Conservation (phyloP, 305 asterid genomes). For the Ilex paraguariensis region DNA sequence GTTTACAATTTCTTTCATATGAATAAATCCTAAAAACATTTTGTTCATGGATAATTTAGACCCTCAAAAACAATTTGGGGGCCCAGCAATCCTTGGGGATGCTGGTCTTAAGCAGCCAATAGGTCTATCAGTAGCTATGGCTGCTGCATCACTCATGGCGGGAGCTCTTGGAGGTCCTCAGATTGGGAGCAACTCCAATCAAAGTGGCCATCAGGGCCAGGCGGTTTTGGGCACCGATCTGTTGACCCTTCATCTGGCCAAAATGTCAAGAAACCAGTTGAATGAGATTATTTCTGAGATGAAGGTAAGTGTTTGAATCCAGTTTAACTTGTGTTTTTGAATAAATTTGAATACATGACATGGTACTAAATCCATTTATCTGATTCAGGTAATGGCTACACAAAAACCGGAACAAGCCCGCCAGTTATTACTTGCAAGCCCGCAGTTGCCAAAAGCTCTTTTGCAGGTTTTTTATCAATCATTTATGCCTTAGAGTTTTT, state of each 20-base stretch:
- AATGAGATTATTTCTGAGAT: conserved; percentile 60
- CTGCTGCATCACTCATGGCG: conserved; percentile 85
- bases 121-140: conserved; percentile 69
- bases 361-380: conserved; percentile 7
- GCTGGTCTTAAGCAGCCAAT: conserved; percentile 62
- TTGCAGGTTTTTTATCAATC: conserved; percentile 56
- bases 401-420: conserved; percentile 75
- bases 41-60: conserved; percentile 28
- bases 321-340: no score
- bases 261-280: conserved; percentile 71
- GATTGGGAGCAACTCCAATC: conserved; percentile 35
- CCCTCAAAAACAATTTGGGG: conserved; percentile 55
- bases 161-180: conserved; percentile 83
- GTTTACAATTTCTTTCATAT: no score
- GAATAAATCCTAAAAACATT: neutral
- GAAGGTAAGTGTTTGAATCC: conserved; percentile 46
- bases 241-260: conserved; percentile 71
- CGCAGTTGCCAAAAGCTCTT: conserved; percentile 71
- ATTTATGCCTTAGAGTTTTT: conserved; percentile 3
- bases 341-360: conserved; percentile 6
- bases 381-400: conserved; percentile 67
- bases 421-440: conserved; percentile 55
- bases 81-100: conserved; percentile 49
- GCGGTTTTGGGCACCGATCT: conserved; percentile 59
- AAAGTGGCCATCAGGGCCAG: conserved; percentile 37